Evolutionary conservation across 176 grass and related monocot species (phyloP).

Genomic region (Saccharum spontaneum): DNA sequence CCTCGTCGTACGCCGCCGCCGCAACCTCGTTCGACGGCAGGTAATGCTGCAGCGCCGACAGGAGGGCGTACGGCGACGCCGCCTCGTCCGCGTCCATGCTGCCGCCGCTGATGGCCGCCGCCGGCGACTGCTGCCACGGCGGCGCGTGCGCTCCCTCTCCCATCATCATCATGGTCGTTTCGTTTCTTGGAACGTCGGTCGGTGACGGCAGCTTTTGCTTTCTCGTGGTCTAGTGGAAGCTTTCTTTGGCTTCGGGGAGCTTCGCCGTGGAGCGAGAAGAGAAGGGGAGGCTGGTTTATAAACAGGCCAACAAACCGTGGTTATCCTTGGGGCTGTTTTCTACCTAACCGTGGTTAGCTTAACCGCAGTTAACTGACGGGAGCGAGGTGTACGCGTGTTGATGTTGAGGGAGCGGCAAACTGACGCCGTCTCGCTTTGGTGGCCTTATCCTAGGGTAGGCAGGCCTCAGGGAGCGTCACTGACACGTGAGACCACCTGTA

Average conservation of each 20-base stretch:
- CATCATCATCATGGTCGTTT: slow-evolving; percentile 51
- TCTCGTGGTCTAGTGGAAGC: slow-evolving; percentile 4
- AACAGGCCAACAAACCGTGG: slow-evolving; percentile 42
- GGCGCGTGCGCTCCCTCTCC: slow-evolving; percentile 60
- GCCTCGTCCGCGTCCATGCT: slow-evolving; percentile 23
- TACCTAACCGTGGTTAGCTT: slow-evolving; percentile 15
- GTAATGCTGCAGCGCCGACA: slow-evolving; percentile 45
- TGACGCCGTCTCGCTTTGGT: slow-evolving; percentile 42
- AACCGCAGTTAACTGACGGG: background rate
- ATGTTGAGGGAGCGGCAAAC: slow-evolving; percentile 14
- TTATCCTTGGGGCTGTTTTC: background rate
- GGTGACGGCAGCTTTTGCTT: background rate
- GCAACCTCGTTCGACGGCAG: slow-evolving; percentile 40
- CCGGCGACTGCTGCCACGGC: slow-evolving; percentile 58
- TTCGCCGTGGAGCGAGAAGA: slow-evolving; percentile 25
- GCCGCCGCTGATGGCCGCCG: background rate
- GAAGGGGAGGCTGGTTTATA: slow-evolving; percentile 41
- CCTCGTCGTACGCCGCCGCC: background rate
- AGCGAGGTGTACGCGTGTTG: background rate
- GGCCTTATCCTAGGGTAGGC: background rate
- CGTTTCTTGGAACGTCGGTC: background rate
- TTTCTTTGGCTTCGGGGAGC: background rate
- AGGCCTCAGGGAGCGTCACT: background rate
- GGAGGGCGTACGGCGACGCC: slow-evolving; percentile 39
- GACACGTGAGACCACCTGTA: background rate